Evolutionary conservation across 345 rosid species (phyloP).

Genomic region (Brassica cretica): DNA sequence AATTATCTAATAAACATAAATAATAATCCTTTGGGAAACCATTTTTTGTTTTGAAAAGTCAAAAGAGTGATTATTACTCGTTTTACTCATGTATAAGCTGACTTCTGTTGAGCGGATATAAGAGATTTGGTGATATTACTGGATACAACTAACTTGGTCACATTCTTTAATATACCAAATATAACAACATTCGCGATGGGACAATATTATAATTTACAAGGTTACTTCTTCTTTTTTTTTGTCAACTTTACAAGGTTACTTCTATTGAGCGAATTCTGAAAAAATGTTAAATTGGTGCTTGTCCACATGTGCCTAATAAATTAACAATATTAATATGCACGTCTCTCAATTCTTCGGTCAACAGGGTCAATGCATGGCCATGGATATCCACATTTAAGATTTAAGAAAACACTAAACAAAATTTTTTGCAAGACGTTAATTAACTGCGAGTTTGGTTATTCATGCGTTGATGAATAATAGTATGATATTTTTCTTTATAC

Average conservation of each 20-base stretch:
- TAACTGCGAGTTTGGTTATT: neutral
- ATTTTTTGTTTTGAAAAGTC: conserved; percentile 2
- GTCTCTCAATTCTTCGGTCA: conserved; percentile 2
- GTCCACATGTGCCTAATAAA: neutral
- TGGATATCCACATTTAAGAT: neutral
- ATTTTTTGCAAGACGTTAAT: neutral
- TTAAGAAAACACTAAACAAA: neutral
- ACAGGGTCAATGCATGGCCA: conserved; percentile 32
- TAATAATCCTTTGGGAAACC: neutral
- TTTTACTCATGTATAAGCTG: neutral
- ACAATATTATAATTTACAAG: neutral
- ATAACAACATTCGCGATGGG: neutral
- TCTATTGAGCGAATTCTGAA: neutral
- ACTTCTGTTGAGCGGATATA: neutral
- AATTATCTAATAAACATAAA: neutral
- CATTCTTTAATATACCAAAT: neutral
- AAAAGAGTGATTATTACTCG: conserved; percentile 1
- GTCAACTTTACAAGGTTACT: neutral
- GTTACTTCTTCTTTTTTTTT: too few relatives aligned
- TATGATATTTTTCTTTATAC: too few relatives aligned
- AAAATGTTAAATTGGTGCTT: neutral
- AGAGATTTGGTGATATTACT: neutral
- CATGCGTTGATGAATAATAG: neutral
- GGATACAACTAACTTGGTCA: neutral
- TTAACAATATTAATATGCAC: neutral